A percentile compares a stretch with the other conserved stretches of the same genome.
Conservation (phyloP, 257 asterid genomes). For the Petunia axillaris region DNA sequence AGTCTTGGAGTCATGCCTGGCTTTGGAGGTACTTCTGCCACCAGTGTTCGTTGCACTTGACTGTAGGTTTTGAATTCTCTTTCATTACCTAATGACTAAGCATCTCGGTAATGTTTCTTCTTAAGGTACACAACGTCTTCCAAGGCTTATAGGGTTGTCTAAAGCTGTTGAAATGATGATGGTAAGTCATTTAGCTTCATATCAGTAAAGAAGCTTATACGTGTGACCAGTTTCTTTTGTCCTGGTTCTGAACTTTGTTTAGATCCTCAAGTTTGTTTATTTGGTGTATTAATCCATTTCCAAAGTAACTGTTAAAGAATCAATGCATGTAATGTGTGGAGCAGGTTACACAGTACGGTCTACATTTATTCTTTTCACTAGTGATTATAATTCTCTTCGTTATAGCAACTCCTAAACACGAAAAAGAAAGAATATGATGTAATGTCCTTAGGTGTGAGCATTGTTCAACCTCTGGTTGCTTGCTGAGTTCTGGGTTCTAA, state of each 20-base stretch:
- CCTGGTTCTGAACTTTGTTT: conserved; percentile 5
- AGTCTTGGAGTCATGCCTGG: conserved; percentile 97
- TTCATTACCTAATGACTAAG: neutral
- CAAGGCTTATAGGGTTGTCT: conserved; percentile 87
- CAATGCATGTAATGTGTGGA: conserved; percentile 1
- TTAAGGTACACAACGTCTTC: conserved; percentile 95
- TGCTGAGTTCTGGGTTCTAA: conserved; percentile 12
- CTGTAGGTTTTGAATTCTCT: neutral
- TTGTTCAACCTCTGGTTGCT: conserved; percentile 10
- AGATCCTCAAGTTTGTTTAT: neutral
- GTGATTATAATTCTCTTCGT: conserved; percentile 2
- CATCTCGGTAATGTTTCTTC: conserved; percentile 23
- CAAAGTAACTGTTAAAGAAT: conserved; percentile 10
- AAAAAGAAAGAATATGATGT: neutral
- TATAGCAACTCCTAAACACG: neutral
- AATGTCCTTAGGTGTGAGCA: conserved; percentile 9
- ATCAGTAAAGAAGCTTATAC: conserved; percentile 5
- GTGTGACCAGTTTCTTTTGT: neutral
- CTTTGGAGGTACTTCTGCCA: conserved; percentile 68
- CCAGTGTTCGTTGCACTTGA: neutral
- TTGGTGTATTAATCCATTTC: neutral
- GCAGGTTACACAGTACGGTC: neutral
- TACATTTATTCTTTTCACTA: conserved; percentile 4
- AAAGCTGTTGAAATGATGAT: conserved; percentile 85
- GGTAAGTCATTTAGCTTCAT: conserved; percentile 53